Conservation (phyloP, 2,329 filamentous ascomycete species). For the Colletotrichum sp. region DNA sequence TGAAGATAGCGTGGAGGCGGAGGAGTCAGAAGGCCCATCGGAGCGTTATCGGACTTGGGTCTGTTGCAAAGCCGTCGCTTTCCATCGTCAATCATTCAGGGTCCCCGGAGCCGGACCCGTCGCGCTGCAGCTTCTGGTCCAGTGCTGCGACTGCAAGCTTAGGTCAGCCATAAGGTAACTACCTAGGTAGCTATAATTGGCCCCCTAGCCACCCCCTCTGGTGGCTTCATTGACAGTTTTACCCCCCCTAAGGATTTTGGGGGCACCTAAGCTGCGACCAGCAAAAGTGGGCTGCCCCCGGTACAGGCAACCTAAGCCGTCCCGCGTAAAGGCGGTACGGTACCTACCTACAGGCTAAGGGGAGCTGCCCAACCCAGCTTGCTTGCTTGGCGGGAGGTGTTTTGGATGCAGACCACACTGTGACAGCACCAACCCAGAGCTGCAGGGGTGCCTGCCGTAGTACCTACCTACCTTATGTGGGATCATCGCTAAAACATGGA, state of each 20-base stretch:
- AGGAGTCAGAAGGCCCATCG: conserved; percentile 21
- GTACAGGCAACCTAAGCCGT: not conserved
- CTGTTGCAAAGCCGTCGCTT: conserved; percentile 20
- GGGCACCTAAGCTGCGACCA: not conserved
- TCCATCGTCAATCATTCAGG: conserved; percentile 17
- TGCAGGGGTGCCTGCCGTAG: not conserved
- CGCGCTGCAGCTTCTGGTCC: not conserved
- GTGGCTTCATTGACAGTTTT: not conserved
- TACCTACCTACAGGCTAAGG: not conserved
- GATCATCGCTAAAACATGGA: conserved; percentile 15
- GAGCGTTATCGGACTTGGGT: conserved; percentile 30
- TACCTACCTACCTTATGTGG: not conserved
- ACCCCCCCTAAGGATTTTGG: not conserved
- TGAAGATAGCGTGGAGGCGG: conserved; percentile 5
- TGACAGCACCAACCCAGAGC: not conserved
- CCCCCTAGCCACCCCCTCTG: not conserved
- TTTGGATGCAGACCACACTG: not conserved
- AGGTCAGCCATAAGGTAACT: conserved; percentile 9
- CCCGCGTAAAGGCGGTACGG: not conserved
- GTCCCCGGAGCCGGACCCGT: conserved; percentile 19
- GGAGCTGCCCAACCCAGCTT: conserved; percentile 2
- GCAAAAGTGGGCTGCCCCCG: not conserved
- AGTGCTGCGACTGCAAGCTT: not conserved
- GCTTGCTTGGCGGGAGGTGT: not conserved
- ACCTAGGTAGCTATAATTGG: not conserved